Evolutionary conservation across 2,329 filamentous ascomycete genomes (phyloP).

Genomic region (Microdochium trichocladiopsis): DNA sequence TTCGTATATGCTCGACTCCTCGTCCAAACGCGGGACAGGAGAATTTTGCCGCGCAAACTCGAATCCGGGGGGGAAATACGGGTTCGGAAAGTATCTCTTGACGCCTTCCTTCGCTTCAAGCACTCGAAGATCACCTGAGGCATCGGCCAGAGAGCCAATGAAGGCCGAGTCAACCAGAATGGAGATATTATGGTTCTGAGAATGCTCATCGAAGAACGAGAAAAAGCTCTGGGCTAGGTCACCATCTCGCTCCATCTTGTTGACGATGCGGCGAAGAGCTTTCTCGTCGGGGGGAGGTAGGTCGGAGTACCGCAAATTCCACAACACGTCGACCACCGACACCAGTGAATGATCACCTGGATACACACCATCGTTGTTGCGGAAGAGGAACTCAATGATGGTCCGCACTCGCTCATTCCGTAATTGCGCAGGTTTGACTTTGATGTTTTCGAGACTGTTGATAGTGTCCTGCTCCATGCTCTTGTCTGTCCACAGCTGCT

Average conservation of each 20-base stretch:
- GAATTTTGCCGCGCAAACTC: conserved; percentile 14
- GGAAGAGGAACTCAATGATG: conserved; percentile 33
- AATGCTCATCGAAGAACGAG: conserved; percentile 15
- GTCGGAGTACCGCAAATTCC: conserved; percentile 30
- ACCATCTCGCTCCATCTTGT: conserved; percentile 17
- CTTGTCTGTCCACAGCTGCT: not conserved
- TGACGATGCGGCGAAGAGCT: conserved; percentile 14
- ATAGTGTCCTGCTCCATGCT: not conserved
- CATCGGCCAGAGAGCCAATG: conserved; percentile 7
- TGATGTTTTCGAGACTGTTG: not conserved
- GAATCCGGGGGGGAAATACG: conserved; percentile 33
- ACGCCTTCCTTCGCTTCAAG: conserved; percentile 37
- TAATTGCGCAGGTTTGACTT: conserved; percentile 8
- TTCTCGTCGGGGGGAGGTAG: conserved; percentile 28
- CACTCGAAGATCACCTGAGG: conserved; percentile 33
- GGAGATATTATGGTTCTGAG: conserved; percentile 16
- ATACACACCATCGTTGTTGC: conserved; percentile 36
- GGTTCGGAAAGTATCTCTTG: conserved; percentile 35
- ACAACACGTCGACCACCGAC: conserved; percentile 37
- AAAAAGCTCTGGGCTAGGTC: conserved; percentile 15
- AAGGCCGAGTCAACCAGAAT: conserved; percentile 13
- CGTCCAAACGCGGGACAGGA: conserved; percentile 3
- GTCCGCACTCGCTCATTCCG: conserved; percentile 25
- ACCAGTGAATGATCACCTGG: conserved; percentile 43
- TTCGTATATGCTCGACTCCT: conserved; percentile 24